phyloP scores from a whole-genome alignment of 2,329 filamentous ascomycete species.

The Fusarium sp. region DNA sequence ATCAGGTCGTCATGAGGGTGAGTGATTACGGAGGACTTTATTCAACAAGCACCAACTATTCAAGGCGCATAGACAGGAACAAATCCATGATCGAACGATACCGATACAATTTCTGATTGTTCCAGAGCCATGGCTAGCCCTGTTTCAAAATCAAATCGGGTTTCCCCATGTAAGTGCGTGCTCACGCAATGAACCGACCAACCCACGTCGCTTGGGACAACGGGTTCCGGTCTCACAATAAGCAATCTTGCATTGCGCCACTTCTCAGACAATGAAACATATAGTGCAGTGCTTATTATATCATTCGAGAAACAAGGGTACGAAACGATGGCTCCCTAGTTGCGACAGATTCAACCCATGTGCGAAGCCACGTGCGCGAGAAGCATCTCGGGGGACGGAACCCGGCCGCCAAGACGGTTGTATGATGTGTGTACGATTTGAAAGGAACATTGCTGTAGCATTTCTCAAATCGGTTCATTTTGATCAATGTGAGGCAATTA shows the following conservation, averaged over 20 bases:
- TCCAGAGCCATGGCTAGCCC: background rate
- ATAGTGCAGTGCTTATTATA: fast-evolving
- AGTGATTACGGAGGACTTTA: background rate
- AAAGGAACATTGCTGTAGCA: background rate
- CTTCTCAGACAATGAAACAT: background rate
- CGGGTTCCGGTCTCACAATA: background rate
- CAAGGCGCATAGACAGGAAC: background rate
- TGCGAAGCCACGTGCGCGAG: background rate
- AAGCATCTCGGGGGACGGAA: background rate
- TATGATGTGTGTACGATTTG: background rate
- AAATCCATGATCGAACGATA: background rate
- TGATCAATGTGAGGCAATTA: background rate
- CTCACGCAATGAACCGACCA: background rate
- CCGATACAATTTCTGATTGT: background rate
- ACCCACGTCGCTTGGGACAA: background rate
- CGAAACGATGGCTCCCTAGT: background rate
- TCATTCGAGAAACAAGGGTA: background rate
- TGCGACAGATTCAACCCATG: background rate
- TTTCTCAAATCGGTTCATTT: background rate
- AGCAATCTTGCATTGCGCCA: background rate
- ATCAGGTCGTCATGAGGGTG: background rate
- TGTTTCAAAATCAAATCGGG: background rate
- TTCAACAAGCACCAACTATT: background rate
- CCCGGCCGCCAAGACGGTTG: background rate
- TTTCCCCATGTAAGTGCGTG: background rate